Base-by-base conservation (phyloP, 2,329 filamentous ascomycete species). In the Colletotrichum tropicale region DNA sequence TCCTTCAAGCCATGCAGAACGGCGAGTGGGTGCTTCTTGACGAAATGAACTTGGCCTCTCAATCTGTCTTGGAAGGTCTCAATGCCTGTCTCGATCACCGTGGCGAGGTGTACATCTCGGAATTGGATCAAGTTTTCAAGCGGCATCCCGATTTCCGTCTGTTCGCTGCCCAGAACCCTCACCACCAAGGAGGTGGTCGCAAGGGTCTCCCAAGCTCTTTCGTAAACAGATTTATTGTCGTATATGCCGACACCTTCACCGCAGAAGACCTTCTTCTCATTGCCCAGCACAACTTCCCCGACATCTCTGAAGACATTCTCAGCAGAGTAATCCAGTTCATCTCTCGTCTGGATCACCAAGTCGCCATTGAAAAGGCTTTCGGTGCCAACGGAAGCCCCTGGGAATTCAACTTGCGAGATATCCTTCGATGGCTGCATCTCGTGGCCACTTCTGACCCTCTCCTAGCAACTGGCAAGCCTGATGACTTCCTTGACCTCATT, bases 21-120 rank as follows among this genome's bases (percentile, higher is more conserved):
- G 97, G 97, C 32, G 95, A 98, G 80, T 99, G 97, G 97, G 97
- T 99, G 13, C 88, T 99, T 32, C 89, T 99, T 1, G 97, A 99
- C 81, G 97, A 99, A 87, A 99, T 99, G 97, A 99, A 99, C 81
- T 87, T 99, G 77, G 97, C 98, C 2, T 98, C 96, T 1, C 97
- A 99, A 83, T 98, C 96, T 6, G 96, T 99, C 3, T 90, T 99
- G 2, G 97, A 99, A 86, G 98, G 97, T 77, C 88, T 99, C 36
- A 99, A 99, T 79, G 96, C 97, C 26, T 98, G 97, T 86, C 90
- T 99, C 34, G 97, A 99, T 84, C 98, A 99, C 83, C 93, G 98
- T 84, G 96, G 97, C 74, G 95, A 98, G 83, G 95, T 98, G 0
- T 99, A 98, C 82, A 93, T 99, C 75, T 95, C 97, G 1, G 98